phyloP scores from a whole-genome alignment of 352 stramenopile species.

The Phytophthora boehmeriae region DNA sequence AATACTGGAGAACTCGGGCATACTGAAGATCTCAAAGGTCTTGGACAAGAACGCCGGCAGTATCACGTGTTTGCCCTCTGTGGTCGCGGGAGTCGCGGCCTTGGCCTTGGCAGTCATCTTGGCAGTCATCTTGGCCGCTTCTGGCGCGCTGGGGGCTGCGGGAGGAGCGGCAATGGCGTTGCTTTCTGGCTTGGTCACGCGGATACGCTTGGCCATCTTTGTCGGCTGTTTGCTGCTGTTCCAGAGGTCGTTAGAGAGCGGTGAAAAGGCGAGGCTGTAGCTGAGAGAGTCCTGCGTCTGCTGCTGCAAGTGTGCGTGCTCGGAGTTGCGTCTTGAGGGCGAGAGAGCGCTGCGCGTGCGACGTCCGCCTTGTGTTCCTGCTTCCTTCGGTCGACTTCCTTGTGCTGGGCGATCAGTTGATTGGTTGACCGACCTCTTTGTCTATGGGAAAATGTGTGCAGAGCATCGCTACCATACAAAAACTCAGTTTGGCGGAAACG shows the following conservation, averaged over 20 bases:
- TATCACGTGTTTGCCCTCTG: slow-evolving; percentile 82
- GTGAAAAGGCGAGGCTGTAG: slow-evolving; percentile 7
- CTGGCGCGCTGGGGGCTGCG: slow-evolving; percentile 1
- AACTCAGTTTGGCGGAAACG: slow-evolving; percentile 17
- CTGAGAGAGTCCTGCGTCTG: slow-evolving; percentile 10
- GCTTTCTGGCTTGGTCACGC: slow-evolving; percentile 40
- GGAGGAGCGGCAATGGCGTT: slow-evolving; percentile 5
- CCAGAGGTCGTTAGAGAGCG: slow-evolving; percentile 4
- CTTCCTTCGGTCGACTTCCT: slow-evolving; percentile 28
- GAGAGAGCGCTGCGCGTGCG: slow-evolving; percentile 14
- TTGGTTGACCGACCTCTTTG: slow-evolving; percentile 44
- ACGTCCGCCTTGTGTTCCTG: slow-evolving; percentile 23
- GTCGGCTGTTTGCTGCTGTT: slow-evolving; percentile 16
- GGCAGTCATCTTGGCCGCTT: slow-evolving; percentile 6
- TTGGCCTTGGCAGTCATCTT: slow-evolving; percentile 16
- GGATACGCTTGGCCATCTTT: slow-evolving; percentile 75
- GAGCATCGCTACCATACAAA: slow-evolving; percentile 16
- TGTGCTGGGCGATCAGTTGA: slow-evolving; percentile 31
- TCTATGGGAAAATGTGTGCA: slow-evolving; percentile 25
- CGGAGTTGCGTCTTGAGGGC: slow-evolving; percentile 6
- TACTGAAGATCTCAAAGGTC: slow-evolving; percentile 94
- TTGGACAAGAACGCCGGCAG: slow-evolving; percentile 92
- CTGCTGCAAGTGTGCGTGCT: slow-evolving; percentile 1
- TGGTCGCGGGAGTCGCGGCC: slow-evolving; percentile 8
- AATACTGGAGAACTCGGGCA: slow-evolving; percentile 77